Evolutionary conservation across 2,329 filamentous ascomycete genomes (phyloP), one percentile per base, ranked within the genome.

Genomic region (Diaporthe capsici): DNA sequence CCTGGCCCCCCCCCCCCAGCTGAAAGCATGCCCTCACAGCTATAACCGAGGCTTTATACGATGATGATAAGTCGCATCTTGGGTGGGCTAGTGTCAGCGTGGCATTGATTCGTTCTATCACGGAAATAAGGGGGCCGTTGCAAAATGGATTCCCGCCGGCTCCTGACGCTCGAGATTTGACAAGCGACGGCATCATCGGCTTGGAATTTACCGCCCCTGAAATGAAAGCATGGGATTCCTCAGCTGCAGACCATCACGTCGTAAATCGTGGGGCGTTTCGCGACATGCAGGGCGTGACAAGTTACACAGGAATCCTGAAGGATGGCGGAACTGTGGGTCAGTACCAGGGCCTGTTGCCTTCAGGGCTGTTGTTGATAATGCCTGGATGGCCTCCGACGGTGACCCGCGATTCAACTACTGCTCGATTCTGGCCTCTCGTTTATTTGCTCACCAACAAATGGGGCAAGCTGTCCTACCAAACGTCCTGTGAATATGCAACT

Each of bases 251-350:
- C 55, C 8, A 22, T 37, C 34, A 22, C 4, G 34, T 9, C 20
- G 31, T 12, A 4, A 5, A 39, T 20, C 17, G 22, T 44, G 44
- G 42, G 42, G 61, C 20, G 10, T 34, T 28, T 34, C 44, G 12
- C 44, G 12, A 49, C 13, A 17, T 4, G 61, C 44, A 51, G 10
- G 61, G 42, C 20, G 28, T 67, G 17, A 8, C 20, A 67, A 28
- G 44, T 34, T 34, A 34, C 37, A 34, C 25, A 34, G 25, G 8
- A 44, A 34, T 67, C 61, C 61, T 37, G 7, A 12, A 51, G 61
- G 44, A 49, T 49, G 61, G 17, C 42, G 25, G 25, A 37, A 49
- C 42, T 49, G 61, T 67, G 61, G 61, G 61, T n/a, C 42, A 49
- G 25, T 39, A 28, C 37, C 37, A 3, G 37, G 58, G 58, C 37